phyloP scores from a whole-genome alignment of 495 filamentous ascomycete genomes.

The Friedmanniomyces simplex region DNA sequence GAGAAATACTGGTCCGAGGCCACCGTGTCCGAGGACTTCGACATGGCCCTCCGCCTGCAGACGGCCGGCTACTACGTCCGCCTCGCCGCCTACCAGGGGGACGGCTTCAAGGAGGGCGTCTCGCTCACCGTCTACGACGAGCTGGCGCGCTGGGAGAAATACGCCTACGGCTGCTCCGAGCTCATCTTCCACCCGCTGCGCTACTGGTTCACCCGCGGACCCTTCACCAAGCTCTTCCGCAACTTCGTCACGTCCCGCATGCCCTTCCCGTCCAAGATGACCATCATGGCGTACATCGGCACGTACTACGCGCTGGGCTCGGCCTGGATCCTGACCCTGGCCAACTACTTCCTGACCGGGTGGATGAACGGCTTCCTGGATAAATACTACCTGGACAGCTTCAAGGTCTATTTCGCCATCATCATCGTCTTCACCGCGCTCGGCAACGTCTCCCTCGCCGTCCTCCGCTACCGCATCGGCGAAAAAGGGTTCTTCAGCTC shows the following conservation, averaged over 20 bases:
- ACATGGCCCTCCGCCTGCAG: constrained; percentile 74
- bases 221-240: constrained; percentile 66
- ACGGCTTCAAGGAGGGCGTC: constrained; percentile 76
- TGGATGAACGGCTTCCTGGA: constrained; percentile 40
- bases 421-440: constrained; percentile 38
- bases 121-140: constrained; percentile 81
- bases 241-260: constrained; percentile 61
- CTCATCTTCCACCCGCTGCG: constrained; percentile 63
- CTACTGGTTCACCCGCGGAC: constrained; percentile 46
- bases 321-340: constrained; percentile 66
- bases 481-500: constrained; percentile 29
- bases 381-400: constrained; percentile 41
- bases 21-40: constrained; percentile 76
- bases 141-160: constrained; percentile 74
- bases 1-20: constrained; percentile 80
- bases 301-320: constrained; percentile 77
- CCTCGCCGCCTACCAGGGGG: constrained; percentile 59
- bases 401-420: constrained; percentile 41
- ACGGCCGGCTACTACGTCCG: constrained; percentile 62
- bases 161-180: constrained; percentile 81
- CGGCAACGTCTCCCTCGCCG: constrained; percentile 39
- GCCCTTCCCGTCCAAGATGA: constrained; percentile 67
- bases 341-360: constrained; percentile 68
- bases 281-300: constrained; percentile 75
- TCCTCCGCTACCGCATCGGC: constrained; percentile 37